Conservation (phyloP, 306 rosid species). For the Chamaecrista fasciculata region DNA sequence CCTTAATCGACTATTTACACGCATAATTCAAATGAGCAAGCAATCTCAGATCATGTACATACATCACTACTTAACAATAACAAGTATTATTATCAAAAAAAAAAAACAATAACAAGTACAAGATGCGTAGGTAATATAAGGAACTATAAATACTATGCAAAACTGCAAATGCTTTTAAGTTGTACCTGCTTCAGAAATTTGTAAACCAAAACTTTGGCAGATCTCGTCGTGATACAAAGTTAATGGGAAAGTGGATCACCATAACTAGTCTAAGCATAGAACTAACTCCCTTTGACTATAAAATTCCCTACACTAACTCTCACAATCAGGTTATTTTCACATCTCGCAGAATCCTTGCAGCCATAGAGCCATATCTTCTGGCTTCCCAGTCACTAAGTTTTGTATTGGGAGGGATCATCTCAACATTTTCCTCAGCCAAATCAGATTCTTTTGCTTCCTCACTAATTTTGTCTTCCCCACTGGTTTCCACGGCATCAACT, state of each 20-base stretch:
- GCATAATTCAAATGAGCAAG: no score
- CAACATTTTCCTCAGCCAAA: slow-evolving; percentile 33
- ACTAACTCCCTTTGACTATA: not conserved
- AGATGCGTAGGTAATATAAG: not conserved
- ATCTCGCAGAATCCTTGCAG: slow-evolving; percentile 79
- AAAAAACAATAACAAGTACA: not conserved
- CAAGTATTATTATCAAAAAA: no score
- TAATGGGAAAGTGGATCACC: not conserved
- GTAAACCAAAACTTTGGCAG: not conserved
- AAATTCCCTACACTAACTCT: not conserved
- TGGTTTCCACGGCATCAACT: slow-evolving; percentile 35
- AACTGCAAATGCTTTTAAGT: not conserved
- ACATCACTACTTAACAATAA: no score
- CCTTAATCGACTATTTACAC: slow-evolving; percentile 76
- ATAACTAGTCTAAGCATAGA: not conserved
- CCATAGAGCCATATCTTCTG: slow-evolving; percentile 79
- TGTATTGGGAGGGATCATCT: slow-evolving; percentile 33
- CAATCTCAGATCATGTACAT: no score
- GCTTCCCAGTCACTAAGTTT: slow-evolving; percentile 80
- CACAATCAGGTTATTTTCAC: slow-evolving; percentile 53
- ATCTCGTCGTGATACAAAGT: not conserved
- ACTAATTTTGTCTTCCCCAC: slow-evolving; percentile 25
- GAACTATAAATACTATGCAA: no score
- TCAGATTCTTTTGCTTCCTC: slow-evolving; percentile 34
- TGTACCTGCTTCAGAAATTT: not conserved